These are phyloP conservation scores for Diaporthe citrichinensis DNA, from an alignment of 2,329 filamentous ascomycete genomes.

Conservation along the genomic window DNA sequence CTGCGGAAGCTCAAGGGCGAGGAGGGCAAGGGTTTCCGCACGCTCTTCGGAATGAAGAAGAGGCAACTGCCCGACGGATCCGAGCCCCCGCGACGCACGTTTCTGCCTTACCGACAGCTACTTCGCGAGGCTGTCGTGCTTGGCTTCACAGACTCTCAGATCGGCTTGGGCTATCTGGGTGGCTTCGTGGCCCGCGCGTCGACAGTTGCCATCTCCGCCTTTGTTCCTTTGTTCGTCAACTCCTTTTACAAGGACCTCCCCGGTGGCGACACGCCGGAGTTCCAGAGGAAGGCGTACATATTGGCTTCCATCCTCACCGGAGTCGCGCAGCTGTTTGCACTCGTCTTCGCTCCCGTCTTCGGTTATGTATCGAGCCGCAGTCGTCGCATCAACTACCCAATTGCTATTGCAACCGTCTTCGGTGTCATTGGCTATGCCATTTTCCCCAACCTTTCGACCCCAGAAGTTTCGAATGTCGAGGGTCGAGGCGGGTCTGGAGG, in stretches of 20 bases:
- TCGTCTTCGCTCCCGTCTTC: conserved; percentile 88
- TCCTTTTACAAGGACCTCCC: conserved; percentile 83
- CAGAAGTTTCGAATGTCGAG: conserved; percentile 76
- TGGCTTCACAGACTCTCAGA: conserved; percentile 81
- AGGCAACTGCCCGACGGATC: conserved; percentile 41
- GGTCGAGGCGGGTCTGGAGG: conserved; percentile 76
- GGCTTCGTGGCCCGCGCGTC: conserved; percentile 96
- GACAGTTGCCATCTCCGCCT: conserved; percentile 94
- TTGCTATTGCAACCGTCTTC: conserved; percentile 78
- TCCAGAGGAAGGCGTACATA: conserved; percentile 84
- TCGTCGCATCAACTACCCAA: conserved; percentile 77
- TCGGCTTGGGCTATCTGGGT: conserved; percentile 90
- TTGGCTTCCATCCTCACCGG: conserved; percentile 90
- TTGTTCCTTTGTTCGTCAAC: conserved; percentile 94
- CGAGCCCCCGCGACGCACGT: conserved; percentile 40
- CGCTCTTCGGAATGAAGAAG: conserved; percentile 63
- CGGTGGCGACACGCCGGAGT: conserved; percentile 77
- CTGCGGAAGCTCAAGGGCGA: conserved; percentile 79
- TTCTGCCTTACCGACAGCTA: conserved; percentile 71
- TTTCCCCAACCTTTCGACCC: conserved; percentile 83
- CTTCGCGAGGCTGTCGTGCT: conserved; percentile 75
- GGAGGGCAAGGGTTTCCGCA: conserved; percentile 79
- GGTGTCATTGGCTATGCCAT: conserved; percentile 84
- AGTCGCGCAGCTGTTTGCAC: conserved; percentile 86
- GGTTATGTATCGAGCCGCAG: conserved; percentile 85